phyloP scores from a whole-genome alignment of 768 basidiomycete species.

The Boletus huronensis region DNA sequence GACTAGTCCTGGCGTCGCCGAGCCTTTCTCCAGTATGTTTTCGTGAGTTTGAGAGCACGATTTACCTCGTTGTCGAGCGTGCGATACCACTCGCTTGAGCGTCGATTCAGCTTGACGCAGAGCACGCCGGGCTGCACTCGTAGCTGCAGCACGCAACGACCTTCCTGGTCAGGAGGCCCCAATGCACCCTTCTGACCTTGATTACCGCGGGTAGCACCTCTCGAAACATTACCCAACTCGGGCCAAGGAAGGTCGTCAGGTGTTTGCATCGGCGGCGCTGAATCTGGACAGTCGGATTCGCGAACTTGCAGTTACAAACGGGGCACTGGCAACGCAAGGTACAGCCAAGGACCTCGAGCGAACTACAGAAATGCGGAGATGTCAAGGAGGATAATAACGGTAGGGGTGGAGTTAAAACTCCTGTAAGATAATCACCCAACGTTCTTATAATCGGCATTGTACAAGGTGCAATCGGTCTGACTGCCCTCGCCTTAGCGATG shows the following conservation, averaged over 20 bases:
- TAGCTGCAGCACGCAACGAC: slow-evolving; percentile 74
- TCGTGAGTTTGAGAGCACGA: slow-evolving; percentile 77
- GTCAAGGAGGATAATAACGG: slow-evolving; percentile 25
- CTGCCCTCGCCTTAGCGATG: slow-evolving; percentile 34
- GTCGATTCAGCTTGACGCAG: slow-evolving; percentile 67
- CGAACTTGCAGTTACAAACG: slow-evolving; percentile 2
- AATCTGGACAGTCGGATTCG: slow-evolving; percentile 6
- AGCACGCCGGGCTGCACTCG: slow-evolving; percentile 82
- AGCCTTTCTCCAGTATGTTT: slow-evolving; percentile 85
- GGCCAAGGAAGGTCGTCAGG: slow-evolving; percentile 82
- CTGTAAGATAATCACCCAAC: slow-evolving; percentile 33
- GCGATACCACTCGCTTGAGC: slow-evolving; percentile 81
- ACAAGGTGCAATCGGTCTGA: slow-evolving; percentile 24
- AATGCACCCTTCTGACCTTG: slow-evolving; percentile 83
- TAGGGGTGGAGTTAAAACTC: slow-evolving; percentile 37
- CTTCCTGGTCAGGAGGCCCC: slow-evolving; percentile 66
- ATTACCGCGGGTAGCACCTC: slow-evolving; percentile 80
- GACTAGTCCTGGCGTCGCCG: slow-evolving; percentile 71
- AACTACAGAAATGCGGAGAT: slow-evolving; percentile 12
- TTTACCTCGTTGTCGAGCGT: slow-evolving; percentile 75
- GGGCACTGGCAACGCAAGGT: slow-evolving; percentile 8
- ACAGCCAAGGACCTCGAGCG: slow-evolving; percentile 14
- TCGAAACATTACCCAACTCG: slow-evolving; percentile 79
- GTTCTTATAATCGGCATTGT: slow-evolving; percentile 36
- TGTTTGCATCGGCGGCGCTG: slow-evolving; percentile 36